Evolutionary conservation across 345 rosid genomes (phyloP), one percentile per base, ranked within the genome.

Genomic region (Eucalyptus pumila): DNA sequence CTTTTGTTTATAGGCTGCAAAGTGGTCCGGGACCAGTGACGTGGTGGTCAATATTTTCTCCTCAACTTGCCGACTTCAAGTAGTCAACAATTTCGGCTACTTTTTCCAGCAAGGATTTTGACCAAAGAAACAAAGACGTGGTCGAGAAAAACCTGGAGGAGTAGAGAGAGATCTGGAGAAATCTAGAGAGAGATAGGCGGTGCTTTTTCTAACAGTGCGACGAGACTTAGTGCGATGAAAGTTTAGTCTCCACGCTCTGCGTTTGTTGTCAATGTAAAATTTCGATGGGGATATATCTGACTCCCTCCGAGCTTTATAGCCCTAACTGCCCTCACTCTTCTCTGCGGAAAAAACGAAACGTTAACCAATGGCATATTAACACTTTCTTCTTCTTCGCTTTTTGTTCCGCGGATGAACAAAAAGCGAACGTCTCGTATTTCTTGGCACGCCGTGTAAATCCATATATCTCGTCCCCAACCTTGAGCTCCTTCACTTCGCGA

Each of bases 381-480:
- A 24, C 60, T 7, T 19, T 27, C 65, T 47, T 27, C 65, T 47
- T 48, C 58, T 16, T 51, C 4, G 23, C 56, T 17, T 51, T n/a
- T 62, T 30, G 9, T 27, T 37, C 58, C 47, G 27, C 48, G 26
- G 44, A 51, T 51, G 42, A n/a, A 14, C 16, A 14, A 50, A 42
- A 42, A 42, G 2, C 98, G 23, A 97, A 88, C 34, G 98, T 94
- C 85, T 97, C 99, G 44, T 87, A 93, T 80, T 96, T 96, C 90
- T 93, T 94, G 2, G 94, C 92, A 14, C 7, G 34, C 69, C 69
- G 8, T 9, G 30, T 26, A 90, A 93, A 48, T 58, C 95, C 99
- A 87, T 96, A 95, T 10, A 96, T 96, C 93, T 94, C 98, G 88
- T 97, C 98, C 37, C 97, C 98, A 88, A 91, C 96, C 89, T 94